These are phyloP conservation scores for Leptographium galeiforme DNA, from an alignment of 2,329 filamentous ascomycete species.

Conservation along the genomic window DNA sequence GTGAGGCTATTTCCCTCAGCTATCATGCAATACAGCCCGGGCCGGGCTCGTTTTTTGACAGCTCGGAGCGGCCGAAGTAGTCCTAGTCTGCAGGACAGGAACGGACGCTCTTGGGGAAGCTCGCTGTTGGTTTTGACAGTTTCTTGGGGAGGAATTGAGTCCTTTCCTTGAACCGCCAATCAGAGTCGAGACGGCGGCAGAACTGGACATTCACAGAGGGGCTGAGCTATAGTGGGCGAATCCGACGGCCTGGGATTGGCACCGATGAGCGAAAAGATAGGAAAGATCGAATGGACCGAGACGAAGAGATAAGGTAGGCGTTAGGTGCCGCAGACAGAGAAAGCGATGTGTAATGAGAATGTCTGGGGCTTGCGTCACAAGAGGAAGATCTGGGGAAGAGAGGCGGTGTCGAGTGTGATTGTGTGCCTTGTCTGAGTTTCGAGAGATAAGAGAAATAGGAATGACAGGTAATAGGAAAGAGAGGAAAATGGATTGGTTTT, in stretches of 20 bases:
- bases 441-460: constrained; percentile 23
- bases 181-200: neutral
- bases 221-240: neutral
- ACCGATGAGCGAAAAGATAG: neutral
- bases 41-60: too few relatives aligned
- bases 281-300: neutral
- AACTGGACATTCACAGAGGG: neutral
- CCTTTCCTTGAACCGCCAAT: neutral
- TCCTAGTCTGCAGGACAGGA: too few relatives aligned
- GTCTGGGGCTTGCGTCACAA: constrained; percentile 5
- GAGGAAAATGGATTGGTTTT: constrained; percentile 30
- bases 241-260: neutral
- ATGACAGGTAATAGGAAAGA: constrained; percentile 27
- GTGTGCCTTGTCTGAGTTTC: constrained; percentile 9
- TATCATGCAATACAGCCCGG: too few relatives aligned
- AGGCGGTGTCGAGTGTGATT: constrained; percentile 14
- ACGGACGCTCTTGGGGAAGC: too few relatives aligned
- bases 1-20: neutral
- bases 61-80: too few relatives aligned
- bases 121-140: too few relatives aligned
- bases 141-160: neutral
- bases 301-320: neutral
- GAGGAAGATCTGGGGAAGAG: constrained; percentile 7
- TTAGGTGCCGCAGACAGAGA: neutral
- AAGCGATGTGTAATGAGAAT: constrained; percentile 9